Conservation (phyloP, 352 stramenopile genomes). For the Plasmopara viticola region DNA sequence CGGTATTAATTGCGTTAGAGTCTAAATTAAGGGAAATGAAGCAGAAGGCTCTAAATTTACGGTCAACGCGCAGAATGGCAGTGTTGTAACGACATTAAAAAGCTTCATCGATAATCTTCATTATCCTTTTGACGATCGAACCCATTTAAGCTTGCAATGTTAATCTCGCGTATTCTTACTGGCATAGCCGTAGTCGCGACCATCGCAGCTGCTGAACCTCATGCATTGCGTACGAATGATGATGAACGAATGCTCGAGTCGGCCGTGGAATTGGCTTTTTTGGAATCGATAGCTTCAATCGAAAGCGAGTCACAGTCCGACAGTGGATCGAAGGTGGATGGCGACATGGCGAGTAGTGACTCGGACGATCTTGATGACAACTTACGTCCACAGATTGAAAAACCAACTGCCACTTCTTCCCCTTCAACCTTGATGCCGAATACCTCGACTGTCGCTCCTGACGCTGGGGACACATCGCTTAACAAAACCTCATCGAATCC, state of each 20-base stretch:
- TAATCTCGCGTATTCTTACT: conserved; percentile 12
- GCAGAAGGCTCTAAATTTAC: neutral
- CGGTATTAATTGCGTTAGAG: too few relatives aligned
- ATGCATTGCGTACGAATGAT: conserved; percentile 1
- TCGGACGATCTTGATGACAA: conserved; percentile 2
- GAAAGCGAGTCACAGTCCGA: neutral
- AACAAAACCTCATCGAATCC: too few relatives aligned
- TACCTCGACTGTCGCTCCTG: neutral
- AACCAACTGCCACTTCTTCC: neutral
- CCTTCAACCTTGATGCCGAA: too few relatives aligned
- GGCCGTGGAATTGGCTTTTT: conserved; percentile 4
- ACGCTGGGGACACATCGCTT: neutral
- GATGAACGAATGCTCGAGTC: conserved; percentile 2
- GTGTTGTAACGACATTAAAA: too few relatives aligned
- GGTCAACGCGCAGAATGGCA: neutral
- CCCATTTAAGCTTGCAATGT: conserved; percentile 2
- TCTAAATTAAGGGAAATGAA: too few relatives aligned
- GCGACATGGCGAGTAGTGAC: neutral
- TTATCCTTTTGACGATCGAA: too few relatives aligned
- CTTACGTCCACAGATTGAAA: neutral
- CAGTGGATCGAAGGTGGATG: conserved; percentile 1
- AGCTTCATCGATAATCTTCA: too few relatives aligned
- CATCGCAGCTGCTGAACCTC: too few relatives aligned
- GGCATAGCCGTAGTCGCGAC: conserved; percentile 3
- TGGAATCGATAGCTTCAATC: conserved; percentile 3